Evolutionary conservation across 2,329 filamentous ascomycete genomes (phyloP), one percentile per base, ranked within the genome.

Genomic region (Fonsecaea pedrosoi): DNA sequence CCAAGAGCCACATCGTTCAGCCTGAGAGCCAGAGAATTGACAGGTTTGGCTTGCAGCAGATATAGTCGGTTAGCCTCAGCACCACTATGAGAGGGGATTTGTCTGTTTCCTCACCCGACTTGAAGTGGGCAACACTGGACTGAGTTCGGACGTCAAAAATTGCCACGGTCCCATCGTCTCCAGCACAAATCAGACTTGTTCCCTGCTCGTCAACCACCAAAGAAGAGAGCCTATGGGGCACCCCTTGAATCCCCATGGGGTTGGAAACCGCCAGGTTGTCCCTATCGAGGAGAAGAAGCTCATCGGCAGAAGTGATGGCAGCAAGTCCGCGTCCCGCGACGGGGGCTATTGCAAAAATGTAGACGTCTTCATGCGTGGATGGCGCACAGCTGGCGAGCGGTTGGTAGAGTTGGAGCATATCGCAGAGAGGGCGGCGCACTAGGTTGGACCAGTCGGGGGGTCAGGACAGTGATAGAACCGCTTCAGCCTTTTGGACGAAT

Each of bases 281-380:
- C 35, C 66, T 50, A 45, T 71, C 42, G 40, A 74, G 38, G 21
- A 74, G 30, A 38, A 73, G 62, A 2, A 74, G 56, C 57, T 74
- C 72, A 55, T 73, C 65, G 18, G 68, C 65, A 34, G 73, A 74
- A 25, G 71, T 73, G 40, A 73, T 70, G 18, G 69, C 69, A 10
- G 70, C 73, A 57, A 74, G 54, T 9, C 55, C 64, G 37, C 65
- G 62, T 30, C 58, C 60, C 25, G 63, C 50, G 34, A 68, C 45
- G 40, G 73, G 72, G 5, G 72, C 53, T 32, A 74, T 67, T 6
- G 65, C 57, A 53, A 70, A 71, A 58, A 74, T 65, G 65, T 74
- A 74, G 42, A 69, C 69, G 62, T 71, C 72, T 12, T 68, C 54
- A 15, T 64, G 50, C 37, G 10, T 53, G 38, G 70, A 70, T 15